Conservation (phyloP, 164 flowering plant species). For the Aristolochia californica region DNA sequence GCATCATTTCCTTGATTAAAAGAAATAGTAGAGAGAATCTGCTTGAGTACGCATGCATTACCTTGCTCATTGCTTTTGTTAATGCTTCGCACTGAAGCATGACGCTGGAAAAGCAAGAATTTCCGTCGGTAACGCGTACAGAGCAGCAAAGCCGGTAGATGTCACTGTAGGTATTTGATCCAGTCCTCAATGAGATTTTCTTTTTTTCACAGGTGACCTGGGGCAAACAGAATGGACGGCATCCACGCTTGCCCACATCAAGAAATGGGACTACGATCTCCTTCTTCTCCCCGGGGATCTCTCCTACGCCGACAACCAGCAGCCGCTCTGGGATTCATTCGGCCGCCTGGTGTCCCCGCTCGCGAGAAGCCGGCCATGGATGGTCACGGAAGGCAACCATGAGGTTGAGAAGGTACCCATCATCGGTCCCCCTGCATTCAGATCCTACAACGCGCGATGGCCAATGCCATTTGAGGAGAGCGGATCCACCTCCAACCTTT, state of each 20-base stretch:
- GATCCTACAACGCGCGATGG: constrained; percentile 72
- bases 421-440: constrained; percentile 41
- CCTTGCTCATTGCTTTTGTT: too few relatives aligned
- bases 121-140: too few relatives aligned
- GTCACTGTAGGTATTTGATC: too few relatives aligned
- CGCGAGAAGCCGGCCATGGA: constrained; percentile 78
- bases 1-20: neutral
- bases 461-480: constrained; percentile 67
- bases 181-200: too few relatives aligned
- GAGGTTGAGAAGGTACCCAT: constrained; percentile 55
- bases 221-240: constrained; percentile 89
- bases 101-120: too few relatives aligned
- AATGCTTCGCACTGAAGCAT: too few relatives aligned
- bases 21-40: too few relatives aligned
- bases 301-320: constrained; percentile 65
- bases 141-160: too few relatives aligned
- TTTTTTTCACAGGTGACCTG: constrained; percentile 60
- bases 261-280: constrained; percentile 46
- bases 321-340: constrained; percentile 75
- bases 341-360: constrained; percentile 73
- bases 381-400: constrained; percentile 86
- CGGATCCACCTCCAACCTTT: constrained; percentile 71
- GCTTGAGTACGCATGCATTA: too few relatives aligned
- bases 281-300: constrained; percentile 68
- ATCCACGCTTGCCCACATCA: constrained; percentile 53